These are phyloP conservation scores for Furcasterigmium furcatum DNA, from an alignment of 2,329 filamentous ascomycete genomes.

Conservation along the genomic window DNA sequence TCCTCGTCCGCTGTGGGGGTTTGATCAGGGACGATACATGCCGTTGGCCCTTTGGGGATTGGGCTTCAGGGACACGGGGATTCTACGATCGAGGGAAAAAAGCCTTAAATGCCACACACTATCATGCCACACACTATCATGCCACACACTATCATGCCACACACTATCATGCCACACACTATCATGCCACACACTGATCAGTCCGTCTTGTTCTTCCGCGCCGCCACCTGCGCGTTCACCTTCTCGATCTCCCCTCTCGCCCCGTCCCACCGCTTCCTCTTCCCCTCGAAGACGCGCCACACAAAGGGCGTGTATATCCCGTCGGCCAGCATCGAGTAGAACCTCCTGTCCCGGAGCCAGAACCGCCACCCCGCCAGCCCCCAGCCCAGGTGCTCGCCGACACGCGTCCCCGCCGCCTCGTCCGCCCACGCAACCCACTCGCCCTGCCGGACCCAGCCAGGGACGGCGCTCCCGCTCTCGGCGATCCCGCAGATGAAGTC, in stretches of 20 bases:
- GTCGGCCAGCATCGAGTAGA: constrained; percentile 32
- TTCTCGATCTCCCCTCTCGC: constrained; percentile 15
- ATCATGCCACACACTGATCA: too few species aligned
- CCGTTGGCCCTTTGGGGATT: too few species aligned
- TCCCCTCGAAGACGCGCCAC: constrained; percentile 35
- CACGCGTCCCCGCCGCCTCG: constrained; percentile 34
- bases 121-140: too few species aligned
- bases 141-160: too few species aligned
- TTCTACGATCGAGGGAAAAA: too few species aligned
- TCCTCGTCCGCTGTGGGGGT: too few species aligned
- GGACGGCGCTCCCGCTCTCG: constrained; percentile 15
- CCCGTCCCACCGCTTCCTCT: constrained; percentile 32
- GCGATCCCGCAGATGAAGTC: constrained; percentile 19
- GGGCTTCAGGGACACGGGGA: too few species aligned
- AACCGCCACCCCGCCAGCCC: constrained; percentile 36
- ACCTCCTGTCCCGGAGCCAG: constrained; percentile 30
- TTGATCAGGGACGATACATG: too few species aligned
- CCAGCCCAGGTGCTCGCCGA: constrained; percentile 34
- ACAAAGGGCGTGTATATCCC: constrained; percentile 36
- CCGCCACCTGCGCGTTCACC: not conserved
- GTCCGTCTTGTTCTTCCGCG: not conserved
- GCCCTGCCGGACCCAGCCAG: constrained; percentile 15
- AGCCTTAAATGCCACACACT: too few species aligned
- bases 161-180: too few species aligned
- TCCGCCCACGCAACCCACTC: constrained; percentile 31